phyloP scores from a whole-genome alignment of 306 rosid genomes.

The Leucaena leucocephala region DNA sequence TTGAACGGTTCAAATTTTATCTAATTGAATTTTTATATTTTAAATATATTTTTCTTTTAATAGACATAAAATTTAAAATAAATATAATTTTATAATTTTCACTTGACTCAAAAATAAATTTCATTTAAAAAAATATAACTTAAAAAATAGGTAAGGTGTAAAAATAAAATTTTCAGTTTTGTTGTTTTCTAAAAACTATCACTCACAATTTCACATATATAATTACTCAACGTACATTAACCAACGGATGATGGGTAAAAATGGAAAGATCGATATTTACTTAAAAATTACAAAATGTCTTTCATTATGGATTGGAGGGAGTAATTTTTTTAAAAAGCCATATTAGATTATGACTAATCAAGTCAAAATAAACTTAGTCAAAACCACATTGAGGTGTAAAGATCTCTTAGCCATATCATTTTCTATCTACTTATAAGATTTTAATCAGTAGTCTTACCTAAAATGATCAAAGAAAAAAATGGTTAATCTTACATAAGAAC shows the following conservation, averaged over 20 bases:
- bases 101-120: no score
- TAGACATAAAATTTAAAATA: no score
- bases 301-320: neutral
- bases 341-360: neutral
- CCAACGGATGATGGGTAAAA: no score
- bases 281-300: neutral
- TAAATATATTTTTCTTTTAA: slow-evolving; percentile 37
- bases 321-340: neutral
- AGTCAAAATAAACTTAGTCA: neutral
- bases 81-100: no score
- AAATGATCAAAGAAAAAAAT: neutral
- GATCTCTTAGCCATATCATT: neutral
- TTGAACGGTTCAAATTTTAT: no score
- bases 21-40: no score
- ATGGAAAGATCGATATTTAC: neutral
- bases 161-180: neutral
- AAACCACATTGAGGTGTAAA: neutral
- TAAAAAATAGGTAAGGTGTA: no score
- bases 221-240: neutral
- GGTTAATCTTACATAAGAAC: neutral
- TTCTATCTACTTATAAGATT: neutral
- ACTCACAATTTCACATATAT: no score
- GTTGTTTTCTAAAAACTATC: no score
- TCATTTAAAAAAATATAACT: no score
- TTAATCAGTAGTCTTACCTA: neutral